Base-by-base conservation (phyloP, 108 stramenopile species). In the Pseudonitzschia pungens region DNA sequence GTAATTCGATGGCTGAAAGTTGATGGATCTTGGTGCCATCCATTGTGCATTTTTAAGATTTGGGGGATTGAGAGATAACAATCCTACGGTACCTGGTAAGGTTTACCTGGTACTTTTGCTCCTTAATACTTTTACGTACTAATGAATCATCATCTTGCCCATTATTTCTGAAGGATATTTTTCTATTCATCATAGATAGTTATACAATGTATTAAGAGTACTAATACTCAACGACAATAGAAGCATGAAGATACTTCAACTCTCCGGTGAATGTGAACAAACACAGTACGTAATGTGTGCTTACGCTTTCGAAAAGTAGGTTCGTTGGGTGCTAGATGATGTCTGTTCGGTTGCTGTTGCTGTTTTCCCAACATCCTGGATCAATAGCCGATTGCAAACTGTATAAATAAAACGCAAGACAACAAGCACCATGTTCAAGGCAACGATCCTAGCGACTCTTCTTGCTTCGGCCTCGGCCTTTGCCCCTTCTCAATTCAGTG, bases 401-500 rank as follows among this genome's bases (percentile, higher is more conserved):
- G 45, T 48, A 63, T 33, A 63, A 63, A n/a, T 33, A 63, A 29
- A 32, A 21, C 18, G 32, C 3, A 33, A 59, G 18, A 36, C 62
- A 41, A 24, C 40, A 63, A 45, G 43, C 71, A 72, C 71, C 66
- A 83, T 73, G 73, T 80, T 81, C 69, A 85, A 85, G 78, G 55
- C 64, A 63, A 63, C 69, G 55, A 57, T 81, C 70, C 64, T 86
- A 62, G 80, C 85, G 18, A 62, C 84, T 70, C 71, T 83, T 32
- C 31, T 83, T n/a, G 84, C 77, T 20, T 76, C 83, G 41, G 82
- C 87, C 52, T 68, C 87, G 52, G 87, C 87, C 74, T 88, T 88
- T 68, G 84, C 87, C 56, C 87, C 87, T 1, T 73, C 82, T 51
- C 63, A 81, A 20, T 80, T 70, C 72, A 68, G 31, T 64, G 81